Evolutionary conservation across 306 rosid genomes (phyloP).

Genomic region (Casuarina glauca): DNA sequence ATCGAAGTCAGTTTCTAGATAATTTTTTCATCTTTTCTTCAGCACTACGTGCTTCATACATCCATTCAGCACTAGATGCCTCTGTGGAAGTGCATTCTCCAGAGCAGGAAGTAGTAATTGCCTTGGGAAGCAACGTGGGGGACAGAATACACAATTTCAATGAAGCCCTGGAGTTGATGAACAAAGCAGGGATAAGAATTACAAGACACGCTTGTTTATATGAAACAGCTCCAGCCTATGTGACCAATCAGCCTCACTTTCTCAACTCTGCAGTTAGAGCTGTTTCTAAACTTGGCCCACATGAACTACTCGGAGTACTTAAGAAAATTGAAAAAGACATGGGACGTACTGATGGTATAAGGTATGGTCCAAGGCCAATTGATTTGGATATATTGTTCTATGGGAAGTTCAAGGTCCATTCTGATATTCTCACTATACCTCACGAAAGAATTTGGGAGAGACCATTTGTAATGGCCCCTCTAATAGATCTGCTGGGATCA

Average conservation of each 20-base stretch:
- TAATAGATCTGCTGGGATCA: slow-evolving; percentile 78
- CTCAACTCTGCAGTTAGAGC: slow-evolving; percentile 93
- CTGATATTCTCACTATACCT: slow-evolving; percentile 69
- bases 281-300: slow-evolving; percentile 78
- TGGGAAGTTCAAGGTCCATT: slow-evolving; percentile 64
- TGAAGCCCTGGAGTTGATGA: slow-evolving; percentile 78
- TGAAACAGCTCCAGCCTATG: slow-evolving; percentile 90
- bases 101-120: slow-evolving; percentile 88
- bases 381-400: slow-evolving; percentile 89
- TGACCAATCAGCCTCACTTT: slow-evolving; percentile 80
- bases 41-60: slow-evolving; percentile 42
- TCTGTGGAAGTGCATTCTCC: slow-evolving; percentile 58
- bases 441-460: slow-evolving; percentile 97
- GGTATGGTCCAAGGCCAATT: slow-evolving; percentile 93
- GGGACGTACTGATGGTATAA: slow-evolving; percentile 70
- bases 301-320: slow-evolving; percentile 66
- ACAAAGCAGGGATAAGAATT: slow-evolving; percentile 59
- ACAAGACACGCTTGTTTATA: slow-evolving; percentile 82
- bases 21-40: slow-evolving; percentile 36
- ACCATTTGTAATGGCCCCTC: slow-evolving; percentile 90
- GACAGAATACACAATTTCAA: slow-evolving; percentile 71
- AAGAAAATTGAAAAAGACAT: slow-evolving; percentile 75
- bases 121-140: slow-evolving; percentile 91
- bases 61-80: slow-evolving; percentile 43
- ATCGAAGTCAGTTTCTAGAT: slow-evolving; percentile 10